Evolutionary conservation across 2,329 filamentous ascomycete species (phyloP).

Genomic region (Byssochlamys sp.): DNA sequence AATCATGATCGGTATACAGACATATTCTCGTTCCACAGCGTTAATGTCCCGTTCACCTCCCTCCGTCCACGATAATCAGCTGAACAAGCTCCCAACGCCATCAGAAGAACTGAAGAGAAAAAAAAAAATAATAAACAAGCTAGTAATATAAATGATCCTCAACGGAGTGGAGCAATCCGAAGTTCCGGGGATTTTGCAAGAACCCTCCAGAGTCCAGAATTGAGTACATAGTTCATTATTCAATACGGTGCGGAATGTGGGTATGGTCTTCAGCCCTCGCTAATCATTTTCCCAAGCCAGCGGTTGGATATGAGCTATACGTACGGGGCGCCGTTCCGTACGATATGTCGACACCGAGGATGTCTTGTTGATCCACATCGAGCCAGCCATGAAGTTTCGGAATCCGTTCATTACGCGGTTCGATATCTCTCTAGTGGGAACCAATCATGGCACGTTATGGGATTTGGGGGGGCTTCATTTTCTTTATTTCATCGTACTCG

Average conservation of each 20-base stretch:
- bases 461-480: background rate
- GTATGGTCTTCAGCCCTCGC: background rate
- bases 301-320: background rate
- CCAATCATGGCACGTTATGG: background rate
- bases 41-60: background rate
- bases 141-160: background rate
- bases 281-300: background rate
- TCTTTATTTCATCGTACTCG: background rate
- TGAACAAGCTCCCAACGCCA: background rate
- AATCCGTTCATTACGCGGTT: background rate
- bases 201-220: background rate
- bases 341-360: background rate
- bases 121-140: background rate
- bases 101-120: background rate
- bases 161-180: background rate
- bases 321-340: background rate
- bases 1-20: no score
- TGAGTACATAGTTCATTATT: background rate
- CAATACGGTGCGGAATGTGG: background rate
- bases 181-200: background rate
- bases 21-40: background rate
- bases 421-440: background rate
- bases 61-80: background rate
- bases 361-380: background rate
- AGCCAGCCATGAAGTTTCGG: background rate